Percentiles rank a stretch among this genome's conserved stretches.
Evolutionary conservation across 2,329 filamentous ascomycete species (phyloP).

Genomic region (Ophiostoma ulmi): DNA sequence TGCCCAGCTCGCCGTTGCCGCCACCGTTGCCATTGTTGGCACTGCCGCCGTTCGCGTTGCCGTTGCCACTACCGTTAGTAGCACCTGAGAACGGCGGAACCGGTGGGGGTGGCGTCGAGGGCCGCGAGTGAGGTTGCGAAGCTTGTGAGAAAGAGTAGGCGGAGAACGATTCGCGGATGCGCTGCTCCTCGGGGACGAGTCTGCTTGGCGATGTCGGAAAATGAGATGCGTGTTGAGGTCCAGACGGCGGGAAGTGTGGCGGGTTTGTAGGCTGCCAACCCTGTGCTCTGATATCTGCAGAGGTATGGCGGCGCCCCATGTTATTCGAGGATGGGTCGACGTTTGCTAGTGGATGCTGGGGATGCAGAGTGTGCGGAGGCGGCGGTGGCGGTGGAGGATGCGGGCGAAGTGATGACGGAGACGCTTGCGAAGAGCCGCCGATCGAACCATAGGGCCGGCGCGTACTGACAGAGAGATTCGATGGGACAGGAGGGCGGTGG

Average conservation of each 20-base stretch:
- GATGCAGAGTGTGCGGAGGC: constrained; percentile 28
- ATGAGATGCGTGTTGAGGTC: constrained; percentile 33
- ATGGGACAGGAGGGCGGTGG: constrained; percentile 72
- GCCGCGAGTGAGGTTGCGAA: constrained; percentile 48
- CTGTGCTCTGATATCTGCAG: constrained; percentile 88
- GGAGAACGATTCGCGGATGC: constrained; percentile 53
- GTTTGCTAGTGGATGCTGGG: constrained; percentile 42
- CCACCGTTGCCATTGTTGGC: neutral
- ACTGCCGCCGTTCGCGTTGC: constrained; percentile 28
- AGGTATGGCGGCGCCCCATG: constrained; percentile 80
- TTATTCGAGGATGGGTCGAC: constrained; percentile 61
- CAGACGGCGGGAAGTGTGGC: constrained; percentile 31
- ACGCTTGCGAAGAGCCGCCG: constrained; percentile 64
- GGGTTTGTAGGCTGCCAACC: constrained; percentile 63
- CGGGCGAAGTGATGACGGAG: constrained; percentile 67
- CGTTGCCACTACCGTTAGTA: constrained; percentile 36
- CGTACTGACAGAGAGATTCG: constrained; percentile 73
- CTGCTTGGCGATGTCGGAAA: constrained; percentile 55
- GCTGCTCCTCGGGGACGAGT: constrained; percentile 45
- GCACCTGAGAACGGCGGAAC: constrained; percentile 40
- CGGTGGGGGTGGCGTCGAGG: constrained; percentile 50
- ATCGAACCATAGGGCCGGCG: constrained; percentile 83
- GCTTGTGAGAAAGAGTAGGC: constrained; percentile 47
- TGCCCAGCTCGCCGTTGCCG: constrained; percentile 39
- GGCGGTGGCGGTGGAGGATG: constrained; percentile 55